Evolutionary conservation across 352 stramenopile species (phyloP), one percentile per base, ranked within the genome.

Genomic region (Phytophthora nicotianae): DNA sequence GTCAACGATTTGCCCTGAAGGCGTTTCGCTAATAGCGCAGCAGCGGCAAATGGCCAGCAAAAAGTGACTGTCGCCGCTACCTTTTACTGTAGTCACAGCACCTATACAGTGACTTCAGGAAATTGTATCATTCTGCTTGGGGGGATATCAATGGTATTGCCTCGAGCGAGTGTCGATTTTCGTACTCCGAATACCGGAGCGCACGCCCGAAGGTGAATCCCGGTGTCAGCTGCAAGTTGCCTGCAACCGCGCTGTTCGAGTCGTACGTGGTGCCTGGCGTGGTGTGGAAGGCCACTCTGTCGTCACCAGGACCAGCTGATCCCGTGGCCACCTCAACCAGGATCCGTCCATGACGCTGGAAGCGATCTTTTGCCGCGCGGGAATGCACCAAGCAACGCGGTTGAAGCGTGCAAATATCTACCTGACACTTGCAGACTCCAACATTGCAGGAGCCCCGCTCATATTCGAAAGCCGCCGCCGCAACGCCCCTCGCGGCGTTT

Each of bases 21-120:
- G 21, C 37, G 29, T 59, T 65, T 59, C 49, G 58, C 58, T 58
- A 65, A 26, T 65, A 45, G 56, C 37, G 47, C 53, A 45, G 46
- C 37, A 26, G 43, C 38, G 38, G 16, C 37, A 17, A n/a, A 14
- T 24, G 9, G 21, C 33, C 33, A 20, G 37, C 20, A n/a, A n/a
- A n/a, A n/a, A n/a, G n/a, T n/a, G n/a, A n/a, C n/a, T n/a, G 9
- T 5, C 40, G 40, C 20, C 17, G 9, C 19, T 14, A 24, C 38
- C 21, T n/a, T n/a, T 14, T 24, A 45, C 38, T 24, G 7, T 6
- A 17, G 17, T 19, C 16, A 45, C 17, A 32, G 17, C n/a, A n/a
- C n/a, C n/a, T 29, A 29, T 7, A 29, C 24, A 29, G 24, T n/a
- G n/a, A n/a, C 24, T 29, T 29, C 24, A 29, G 3, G 24, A 29